Conservation (phyloP, 345 rosid species). For the Hibiscus tridactylites region DNA sequence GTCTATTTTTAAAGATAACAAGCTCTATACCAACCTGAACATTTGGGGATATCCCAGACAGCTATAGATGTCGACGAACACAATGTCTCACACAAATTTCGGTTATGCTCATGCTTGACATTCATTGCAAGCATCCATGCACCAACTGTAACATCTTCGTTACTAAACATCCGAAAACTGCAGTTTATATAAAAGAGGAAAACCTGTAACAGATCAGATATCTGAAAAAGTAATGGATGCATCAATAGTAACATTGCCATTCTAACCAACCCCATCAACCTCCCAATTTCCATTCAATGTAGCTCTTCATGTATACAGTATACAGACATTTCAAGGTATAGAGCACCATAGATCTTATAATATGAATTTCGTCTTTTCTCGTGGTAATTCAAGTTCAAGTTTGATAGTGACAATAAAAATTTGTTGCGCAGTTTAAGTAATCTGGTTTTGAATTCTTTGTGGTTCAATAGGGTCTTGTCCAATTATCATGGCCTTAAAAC, state of each 20-base stretch:
- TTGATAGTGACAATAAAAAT: not conserved
- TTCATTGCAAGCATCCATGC: conserved; percentile 98
- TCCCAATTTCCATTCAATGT: not conserved
- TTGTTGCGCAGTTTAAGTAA: not conserved
- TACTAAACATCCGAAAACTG: conserved; percentile 94
- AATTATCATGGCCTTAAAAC: not conserved
- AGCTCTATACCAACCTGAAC: conserved; percentile 43
- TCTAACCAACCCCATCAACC: too few relatives aligned
- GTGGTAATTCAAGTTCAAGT: not conserved
- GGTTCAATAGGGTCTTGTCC: not conserved
- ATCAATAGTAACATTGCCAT: not conserved
- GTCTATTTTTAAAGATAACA: not conserved
- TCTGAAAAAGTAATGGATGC: not conserved
- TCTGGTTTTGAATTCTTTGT: not conserved
- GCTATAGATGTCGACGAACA: conserved; percentile 61
- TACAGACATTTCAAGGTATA: not conserved
- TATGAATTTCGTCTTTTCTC: not conserved
- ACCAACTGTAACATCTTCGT: conserved; percentile 90
- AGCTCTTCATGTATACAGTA: not conserved
- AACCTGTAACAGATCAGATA: not conserved
- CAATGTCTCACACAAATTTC: conserved; percentile 50
- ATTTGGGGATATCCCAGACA: conserved; percentile 89
- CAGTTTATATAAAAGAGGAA: conserved; percentile 1
- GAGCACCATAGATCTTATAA: not conserved
- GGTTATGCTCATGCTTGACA: conserved; percentile 71